Conservation (phyloP, 228 moss, liverwort and hornwort genomes). For the Sphagnum fallax region DNA sequence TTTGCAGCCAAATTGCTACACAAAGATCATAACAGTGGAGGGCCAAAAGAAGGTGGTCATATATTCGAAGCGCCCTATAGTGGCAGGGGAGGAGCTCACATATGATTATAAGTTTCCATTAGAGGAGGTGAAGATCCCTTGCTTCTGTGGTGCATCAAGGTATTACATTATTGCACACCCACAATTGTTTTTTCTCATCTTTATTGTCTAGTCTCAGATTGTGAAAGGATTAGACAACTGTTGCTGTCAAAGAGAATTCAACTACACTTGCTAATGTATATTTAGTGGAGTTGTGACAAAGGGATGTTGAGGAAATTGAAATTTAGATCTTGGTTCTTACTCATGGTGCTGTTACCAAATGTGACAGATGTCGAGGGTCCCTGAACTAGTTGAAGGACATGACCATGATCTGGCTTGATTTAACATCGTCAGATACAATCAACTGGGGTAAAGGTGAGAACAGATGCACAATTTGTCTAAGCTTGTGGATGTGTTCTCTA, state of each 20-base stretch:
- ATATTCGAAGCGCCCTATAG: slow-evolving; percentile 78
- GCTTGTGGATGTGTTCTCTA: too few species aligned
- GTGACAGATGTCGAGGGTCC: slow-evolving; percentile 37
- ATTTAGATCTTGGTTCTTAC: not conserved
- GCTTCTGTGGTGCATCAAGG: slow-evolving; percentile 67
- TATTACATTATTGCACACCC: slow-evolving; percentile 2
- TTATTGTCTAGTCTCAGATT: not conserved
- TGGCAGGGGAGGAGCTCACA: slow-evolving; percentile 74
- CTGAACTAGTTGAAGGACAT: slow-evolving; percentile 4
- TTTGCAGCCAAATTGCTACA: slow-evolving; percentile 85
- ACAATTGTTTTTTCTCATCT: not conserved
- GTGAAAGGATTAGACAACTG: too few species aligned
- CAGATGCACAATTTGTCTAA: too few species aligned
- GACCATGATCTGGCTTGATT: too few species aligned
- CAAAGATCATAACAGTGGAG: slow-evolving; percentile 80
- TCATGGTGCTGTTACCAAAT: not conserved
- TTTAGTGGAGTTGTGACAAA: too few species aligned
- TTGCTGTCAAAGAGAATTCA: too few species aligned
- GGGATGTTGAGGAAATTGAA: not conserved
- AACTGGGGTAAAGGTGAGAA: too few species aligned
- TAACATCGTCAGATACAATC: too few species aligned
- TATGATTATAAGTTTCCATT: slow-evolving; percentile 89
- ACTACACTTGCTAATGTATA: too few species aligned
- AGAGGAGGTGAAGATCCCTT: slow-evolving; percentile 83
- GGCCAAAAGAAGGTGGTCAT: slow-evolving; percentile 90